Evolutionary conservation across 805 yeast species (phyloP).

Genomic region (Lipomyces yamadae): DNA sequence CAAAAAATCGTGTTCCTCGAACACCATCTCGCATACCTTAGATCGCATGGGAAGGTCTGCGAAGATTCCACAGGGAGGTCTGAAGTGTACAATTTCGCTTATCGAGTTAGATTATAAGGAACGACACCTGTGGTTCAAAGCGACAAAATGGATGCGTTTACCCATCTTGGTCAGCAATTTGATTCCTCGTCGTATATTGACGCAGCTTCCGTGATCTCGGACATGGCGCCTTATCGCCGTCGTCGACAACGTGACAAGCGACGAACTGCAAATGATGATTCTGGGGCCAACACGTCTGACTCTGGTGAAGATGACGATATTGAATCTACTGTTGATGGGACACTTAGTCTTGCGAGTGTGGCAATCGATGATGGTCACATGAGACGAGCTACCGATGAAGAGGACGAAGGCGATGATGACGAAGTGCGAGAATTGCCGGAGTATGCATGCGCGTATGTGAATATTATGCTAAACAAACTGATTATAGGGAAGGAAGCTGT

Average conservation of each 20-base stretch:
- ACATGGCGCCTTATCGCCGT: slow-evolving; percentile 40
- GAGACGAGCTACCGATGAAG: slow-evolving; percentile 28
- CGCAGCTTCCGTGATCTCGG: slow-evolving; percentile 42
- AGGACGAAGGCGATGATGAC: slow-evolving; percentile 32
- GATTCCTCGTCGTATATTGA: slow-evolving; percentile 37
- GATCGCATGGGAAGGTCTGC: background rate
- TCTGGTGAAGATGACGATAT: slow-evolving; percentile 32
- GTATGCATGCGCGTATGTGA: slow-evolving; percentile 53
- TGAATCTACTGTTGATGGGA: slow-evolving; percentile 35
- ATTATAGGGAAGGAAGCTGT: background rate
- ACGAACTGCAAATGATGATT: slow-evolving; percentile 17
- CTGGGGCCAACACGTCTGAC: slow-evolving; percentile 21
- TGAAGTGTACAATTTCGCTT: background rate
- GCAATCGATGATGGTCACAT: slow-evolving; percentile 13
- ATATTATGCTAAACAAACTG: background rate
- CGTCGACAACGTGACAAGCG: slow-evolving; percentile 20
- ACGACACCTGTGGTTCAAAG: background rate
- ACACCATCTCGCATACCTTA: no score
- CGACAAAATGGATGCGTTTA: slow-evolving; percentile 29
- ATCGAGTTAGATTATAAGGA: background rate
- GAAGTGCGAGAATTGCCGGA: slow-evolving; percentile 46
- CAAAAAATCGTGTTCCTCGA: no score
- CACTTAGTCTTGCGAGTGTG: slow-evolving; percentile 33
- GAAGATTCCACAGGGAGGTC: background rate
- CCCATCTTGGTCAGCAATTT: slow-evolving; percentile 35